Base-by-base conservation (phyloP, 305 asterid species). In the Fraxinus albicans region DNA sequence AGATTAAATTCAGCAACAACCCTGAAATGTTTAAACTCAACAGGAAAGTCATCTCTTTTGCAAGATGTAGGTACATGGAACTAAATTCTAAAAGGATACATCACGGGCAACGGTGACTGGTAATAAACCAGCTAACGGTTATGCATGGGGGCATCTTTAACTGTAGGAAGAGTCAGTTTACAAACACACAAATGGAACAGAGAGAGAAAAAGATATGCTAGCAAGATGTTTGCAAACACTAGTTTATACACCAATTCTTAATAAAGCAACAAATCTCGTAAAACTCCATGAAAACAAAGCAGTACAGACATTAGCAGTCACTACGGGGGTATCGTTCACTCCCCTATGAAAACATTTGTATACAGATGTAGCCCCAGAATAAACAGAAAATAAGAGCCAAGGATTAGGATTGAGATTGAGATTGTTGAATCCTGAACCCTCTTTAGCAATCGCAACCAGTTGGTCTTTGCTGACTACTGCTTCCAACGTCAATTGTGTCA, bases 401-500 rank as follows among this genome's bases (percentile, higher is more conserved):
- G 29, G 53, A 42, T 10, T 42, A 72, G 15, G 31, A 80, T 73
- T 76, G 38, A 19, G 77, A 27, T 29, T 9, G 74, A 69, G 76
- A 80, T 33, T 53, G 65, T 50, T 3, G 53, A 58, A 84, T 27
- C 38, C 34, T 58, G 3, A 50, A 73, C 76, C 74, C 76, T 17
- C 33, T 50, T 85, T 29, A 95, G 75, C 99, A 95, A 79, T 92
- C 95, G 17, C 99, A 95, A 80, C 99, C 97, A 72, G 87, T 27
- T 53, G 97, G 90, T 82, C 96, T 89, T 84, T 86, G 95, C 86
- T 88, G 97, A 79, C 80, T 86, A 93, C 92, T 88, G 92, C 91
- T 90, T 33, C 88, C 93, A 27, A 95, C 98, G 23, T 95, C 99
- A 77, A 95, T 93, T 53, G 98, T 94, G 86, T 95, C 99, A 13